These are phyloP conservation scores for Phyllostachys edulis DNA, from an alignment of 176 grass and related monocot species.

Conservation along the genomic window DNA sequence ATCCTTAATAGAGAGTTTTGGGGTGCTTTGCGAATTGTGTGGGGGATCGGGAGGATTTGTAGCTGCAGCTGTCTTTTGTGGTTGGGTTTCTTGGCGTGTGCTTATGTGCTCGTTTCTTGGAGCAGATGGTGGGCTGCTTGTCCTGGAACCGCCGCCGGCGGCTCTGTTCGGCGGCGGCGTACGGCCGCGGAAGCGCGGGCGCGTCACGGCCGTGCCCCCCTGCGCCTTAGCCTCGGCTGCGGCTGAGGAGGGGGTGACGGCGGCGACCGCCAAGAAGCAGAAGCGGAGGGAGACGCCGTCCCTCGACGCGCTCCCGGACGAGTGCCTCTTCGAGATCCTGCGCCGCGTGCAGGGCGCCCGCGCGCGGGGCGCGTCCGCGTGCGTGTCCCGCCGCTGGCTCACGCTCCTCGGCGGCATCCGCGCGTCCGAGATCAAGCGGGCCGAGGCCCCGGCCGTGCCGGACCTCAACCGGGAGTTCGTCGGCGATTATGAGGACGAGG, in stretches of 20 bases:
- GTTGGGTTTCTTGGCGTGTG: background rate
- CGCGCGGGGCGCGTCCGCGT: conserved; percentile 68
- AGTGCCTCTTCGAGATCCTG: conserved; percentile 93
- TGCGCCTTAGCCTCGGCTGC: conserved; percentile 30
- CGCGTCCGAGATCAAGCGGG: conserved; percentile 54
- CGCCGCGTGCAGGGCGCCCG: conserved; percentile 56
- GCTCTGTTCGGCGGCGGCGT: conserved; percentile 24
- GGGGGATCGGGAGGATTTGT: background rate
- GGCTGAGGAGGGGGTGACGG: background rate
- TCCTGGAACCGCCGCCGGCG: background rate
- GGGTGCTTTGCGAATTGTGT: background rate
- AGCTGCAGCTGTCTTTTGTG: background rate
- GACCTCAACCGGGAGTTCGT: conserved; percentile 68
- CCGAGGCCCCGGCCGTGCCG: conserved; percentile 38
- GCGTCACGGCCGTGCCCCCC: conserved; percentile 41
- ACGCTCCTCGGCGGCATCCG: conserved; percentile 64
- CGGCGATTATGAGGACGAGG: conserved; percentile 21
- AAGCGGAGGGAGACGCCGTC: conserved; percentile 44
- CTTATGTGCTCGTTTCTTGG: conserved; percentile 1
- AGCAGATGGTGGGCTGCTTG: conserved; percentile 35
- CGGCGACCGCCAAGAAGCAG: conserved; percentile 35
- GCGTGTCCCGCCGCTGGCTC: conserved; percentile 86
- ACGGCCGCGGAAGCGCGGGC: conserved; percentile 64
- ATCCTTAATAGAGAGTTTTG: background rate
- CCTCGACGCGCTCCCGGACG: conserved; percentile 79